These are phyloP conservation scores for Zostera marina DNA, from an alignment of 116 monocot species.

Conservation along the genomic window DNA sequence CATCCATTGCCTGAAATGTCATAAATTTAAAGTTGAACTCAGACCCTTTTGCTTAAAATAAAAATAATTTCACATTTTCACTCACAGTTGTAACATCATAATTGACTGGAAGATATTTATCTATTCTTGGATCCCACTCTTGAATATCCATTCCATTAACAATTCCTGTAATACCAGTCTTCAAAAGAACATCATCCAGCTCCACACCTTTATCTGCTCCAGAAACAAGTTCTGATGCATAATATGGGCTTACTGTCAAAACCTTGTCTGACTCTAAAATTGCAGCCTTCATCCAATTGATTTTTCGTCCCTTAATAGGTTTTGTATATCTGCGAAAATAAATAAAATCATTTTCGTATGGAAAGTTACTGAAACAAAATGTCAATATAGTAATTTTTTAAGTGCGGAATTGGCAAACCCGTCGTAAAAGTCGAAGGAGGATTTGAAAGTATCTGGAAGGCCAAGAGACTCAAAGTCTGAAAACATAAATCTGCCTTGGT, in stretches of 20 bases:
- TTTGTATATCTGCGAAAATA: constrained; percentile 44
- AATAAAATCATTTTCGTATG: background rate
- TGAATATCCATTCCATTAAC: constrained; percentile 71
- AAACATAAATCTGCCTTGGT: constrained; percentile 71
- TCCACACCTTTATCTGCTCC: constrained; percentile 51
- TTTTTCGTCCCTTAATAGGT: constrained; percentile 77
- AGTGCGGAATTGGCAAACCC: constrained; percentile 30
- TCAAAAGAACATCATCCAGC: constrained; percentile 27
- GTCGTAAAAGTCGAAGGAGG: constrained; percentile 82
- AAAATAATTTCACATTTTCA: no score
- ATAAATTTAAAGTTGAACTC: background rate
- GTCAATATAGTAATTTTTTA: background rate
- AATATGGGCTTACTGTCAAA: constrained; percentile 65
- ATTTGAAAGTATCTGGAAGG: constrained; percentile 57
- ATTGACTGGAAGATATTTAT: constrained; percentile 55
- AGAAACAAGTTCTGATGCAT: constrained; percentile 63
- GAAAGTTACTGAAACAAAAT: background rate
- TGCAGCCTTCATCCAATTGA: constrained; percentile 93
- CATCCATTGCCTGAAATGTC: constrained; percentile 39
- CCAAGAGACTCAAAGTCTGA: constrained; percentile 47
- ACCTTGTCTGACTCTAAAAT: constrained; percentile 45
- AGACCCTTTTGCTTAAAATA: background rate
- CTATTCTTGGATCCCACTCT: constrained; percentile 62
- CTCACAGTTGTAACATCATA: constrained; percentile 64
- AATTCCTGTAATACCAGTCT: constrained; percentile 36